Evolutionary conservation across 2,329 filamentous ascomycete species (phyloP).

Genomic region (Fusarium dlaminii): DNA sequence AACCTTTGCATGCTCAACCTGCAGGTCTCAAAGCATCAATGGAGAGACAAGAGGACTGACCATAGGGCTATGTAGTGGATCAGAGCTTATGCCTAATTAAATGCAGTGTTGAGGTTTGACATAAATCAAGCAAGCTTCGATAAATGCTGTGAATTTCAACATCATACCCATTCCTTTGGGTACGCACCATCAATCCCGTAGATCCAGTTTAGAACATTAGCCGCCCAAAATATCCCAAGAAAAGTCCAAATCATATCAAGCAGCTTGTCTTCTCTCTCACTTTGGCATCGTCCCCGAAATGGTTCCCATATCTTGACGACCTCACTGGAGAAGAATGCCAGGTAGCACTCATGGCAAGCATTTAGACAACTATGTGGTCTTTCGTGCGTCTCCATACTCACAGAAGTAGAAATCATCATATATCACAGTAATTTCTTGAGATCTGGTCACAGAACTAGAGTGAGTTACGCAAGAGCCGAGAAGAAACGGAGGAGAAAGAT

Average conservation of each 20-base stretch:
- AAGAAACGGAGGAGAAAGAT: neutral
- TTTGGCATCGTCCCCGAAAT: no score
- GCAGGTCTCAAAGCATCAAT: neutral
- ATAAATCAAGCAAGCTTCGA: rapidly evolving
- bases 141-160: no score
- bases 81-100: no score
- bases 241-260: rapidly evolving
- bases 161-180: rapidly evolving
- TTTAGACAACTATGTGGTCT: neutral
- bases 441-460: neutral
- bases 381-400: rapidly evolving
- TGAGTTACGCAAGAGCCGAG: neutral
- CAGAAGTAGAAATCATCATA: rapidly evolving
- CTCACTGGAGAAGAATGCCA: neutral
- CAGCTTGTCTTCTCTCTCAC: neutral
- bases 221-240: neutral
- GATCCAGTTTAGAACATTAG: rapidly evolving
- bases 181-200: rapidly evolving
- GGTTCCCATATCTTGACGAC: no score
- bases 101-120: rapidly evolving
- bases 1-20: neutral
- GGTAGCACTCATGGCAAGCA: no score
- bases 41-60: rapidly evolving
- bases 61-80: no score
- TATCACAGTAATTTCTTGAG: neutral